Percentiles rank a stretch among this genome's conserved stretches.
phyloP scores from a whole-genome alignment of 257 asterid genomes.

The Lithospermum erythrorhizon region DNA sequence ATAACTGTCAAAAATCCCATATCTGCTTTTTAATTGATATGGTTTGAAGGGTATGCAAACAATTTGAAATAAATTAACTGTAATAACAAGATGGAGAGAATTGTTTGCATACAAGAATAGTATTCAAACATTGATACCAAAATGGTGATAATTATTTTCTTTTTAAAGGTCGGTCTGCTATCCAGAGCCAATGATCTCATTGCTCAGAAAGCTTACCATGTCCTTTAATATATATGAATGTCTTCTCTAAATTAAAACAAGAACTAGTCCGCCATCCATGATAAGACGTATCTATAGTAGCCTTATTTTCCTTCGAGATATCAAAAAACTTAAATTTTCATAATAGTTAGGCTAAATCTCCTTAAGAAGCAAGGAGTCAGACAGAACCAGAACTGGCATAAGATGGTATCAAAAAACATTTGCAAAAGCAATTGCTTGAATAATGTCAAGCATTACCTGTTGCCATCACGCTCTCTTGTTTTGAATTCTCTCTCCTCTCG shows the following conservation, averaged over 20 bases:
- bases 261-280: no score
- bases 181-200: no score
- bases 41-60: no score
- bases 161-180: no score
- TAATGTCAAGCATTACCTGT: conserved; percentile 34
- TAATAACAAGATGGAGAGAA: neutral
- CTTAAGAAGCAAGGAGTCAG: neutral
- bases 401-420: neutral
- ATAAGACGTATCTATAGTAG: neutral
- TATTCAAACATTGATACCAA: no score
- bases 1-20: no score
- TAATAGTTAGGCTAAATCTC: neutral
- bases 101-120: no score
- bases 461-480: conserved; percentile 28
- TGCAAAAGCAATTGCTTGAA: neutral
- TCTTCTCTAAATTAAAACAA: neutral
- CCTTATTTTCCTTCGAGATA: neutral
- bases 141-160: no score
- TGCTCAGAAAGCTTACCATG: no score
- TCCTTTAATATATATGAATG: neutral
- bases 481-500: conserved; percentile 28
- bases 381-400: neutral
- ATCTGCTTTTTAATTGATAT: no score
- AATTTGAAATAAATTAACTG: neutral
- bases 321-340: no score